These are phyloP conservation scores for Stachybotrys chartarum DNA, from an alignment of 2,329 filamentous ascomycete species.

Conservation along the genomic window DNA sequence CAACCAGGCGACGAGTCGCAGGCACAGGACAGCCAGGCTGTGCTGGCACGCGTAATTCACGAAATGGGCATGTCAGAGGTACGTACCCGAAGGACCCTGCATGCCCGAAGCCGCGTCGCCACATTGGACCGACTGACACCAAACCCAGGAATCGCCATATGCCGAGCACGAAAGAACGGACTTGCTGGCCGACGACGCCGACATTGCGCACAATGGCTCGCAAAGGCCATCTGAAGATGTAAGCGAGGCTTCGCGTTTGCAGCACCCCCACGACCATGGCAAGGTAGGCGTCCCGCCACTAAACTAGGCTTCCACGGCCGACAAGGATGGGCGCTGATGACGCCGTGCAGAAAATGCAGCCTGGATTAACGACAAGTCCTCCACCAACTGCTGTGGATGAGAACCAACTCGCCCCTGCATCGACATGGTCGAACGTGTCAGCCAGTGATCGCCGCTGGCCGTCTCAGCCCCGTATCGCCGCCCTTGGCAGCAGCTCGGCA, in stretches of 20 bases:
- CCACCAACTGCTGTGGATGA: background rate
- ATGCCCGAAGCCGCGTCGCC: background rate
- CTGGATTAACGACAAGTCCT: background rate
- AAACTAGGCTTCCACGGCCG: background rate
- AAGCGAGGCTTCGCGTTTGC: background rate
- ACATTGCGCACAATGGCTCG: no score
- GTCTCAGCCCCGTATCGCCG: background rate
- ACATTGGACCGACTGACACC: no score
- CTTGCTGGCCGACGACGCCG: no score
- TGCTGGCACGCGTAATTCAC: constrained; percentile 28
- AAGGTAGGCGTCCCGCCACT: background rate
- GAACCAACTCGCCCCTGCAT: background rate
- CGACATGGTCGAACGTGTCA: background rate
- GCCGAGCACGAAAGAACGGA: no score
- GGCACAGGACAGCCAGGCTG: constrained; percentile 37
- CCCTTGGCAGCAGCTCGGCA: constrained; percentile 3
- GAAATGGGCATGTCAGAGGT: constrained; percentile 32
- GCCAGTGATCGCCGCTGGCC: background rate
- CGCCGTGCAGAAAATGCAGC: background rate
- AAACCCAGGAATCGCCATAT: no score
- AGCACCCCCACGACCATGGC: no score
- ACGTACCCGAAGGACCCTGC: constrained; percentile 16
- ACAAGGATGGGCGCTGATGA: background rate
- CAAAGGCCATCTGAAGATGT: no score
- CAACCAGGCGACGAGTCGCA: constrained; percentile 30